phyloP scores from a whole-genome alignment of 441 rosid genomes.

The Mallotus japonicus region DNA sequence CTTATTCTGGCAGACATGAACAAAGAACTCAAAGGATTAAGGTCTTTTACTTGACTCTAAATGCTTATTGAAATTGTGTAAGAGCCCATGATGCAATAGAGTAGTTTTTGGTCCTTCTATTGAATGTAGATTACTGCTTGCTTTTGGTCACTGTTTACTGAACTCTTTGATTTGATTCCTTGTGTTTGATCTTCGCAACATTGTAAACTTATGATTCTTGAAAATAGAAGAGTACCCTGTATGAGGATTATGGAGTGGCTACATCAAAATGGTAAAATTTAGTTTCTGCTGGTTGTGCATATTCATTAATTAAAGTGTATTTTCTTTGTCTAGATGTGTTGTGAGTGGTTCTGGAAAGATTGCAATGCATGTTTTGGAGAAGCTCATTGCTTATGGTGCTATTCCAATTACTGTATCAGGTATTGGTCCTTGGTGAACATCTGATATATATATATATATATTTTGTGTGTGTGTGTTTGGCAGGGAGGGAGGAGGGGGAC shows the following conservation, averaged over 20 bases:
- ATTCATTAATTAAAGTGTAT: background rate
- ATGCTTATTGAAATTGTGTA: background rate
- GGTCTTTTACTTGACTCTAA: constrained; percentile 43
- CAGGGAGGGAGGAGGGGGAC: background rate
- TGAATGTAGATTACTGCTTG: background rate
- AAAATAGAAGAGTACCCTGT: background rate
- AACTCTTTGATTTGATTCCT: background rate
- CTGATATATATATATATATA: background rate
- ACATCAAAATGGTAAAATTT: background rate
- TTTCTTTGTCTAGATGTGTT: constrained; percentile 56
- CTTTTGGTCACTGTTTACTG: background rate
- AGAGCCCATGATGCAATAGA: background rate
- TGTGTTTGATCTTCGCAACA: background rate
- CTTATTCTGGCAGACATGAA: constrained; percentile 94
- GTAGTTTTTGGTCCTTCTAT: background rate
- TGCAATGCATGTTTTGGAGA: constrained; percentile 96
- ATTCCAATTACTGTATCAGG: constrained; percentile 92
- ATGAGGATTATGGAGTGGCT: background rate
- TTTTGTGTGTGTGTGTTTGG: background rate
- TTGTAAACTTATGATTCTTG: constrained; percentile 5
- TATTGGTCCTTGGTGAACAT: constrained; percentile 26
- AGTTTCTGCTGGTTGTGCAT: background rate
- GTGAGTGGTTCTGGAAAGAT: constrained; percentile 99
- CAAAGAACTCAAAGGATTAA: constrained; percentile 92
- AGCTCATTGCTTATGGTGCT: constrained; percentile 96